Evolutionary conservation across 208 protist genomes (phyloP).

Genomic region (Leishmania tarentolae): DNA sequence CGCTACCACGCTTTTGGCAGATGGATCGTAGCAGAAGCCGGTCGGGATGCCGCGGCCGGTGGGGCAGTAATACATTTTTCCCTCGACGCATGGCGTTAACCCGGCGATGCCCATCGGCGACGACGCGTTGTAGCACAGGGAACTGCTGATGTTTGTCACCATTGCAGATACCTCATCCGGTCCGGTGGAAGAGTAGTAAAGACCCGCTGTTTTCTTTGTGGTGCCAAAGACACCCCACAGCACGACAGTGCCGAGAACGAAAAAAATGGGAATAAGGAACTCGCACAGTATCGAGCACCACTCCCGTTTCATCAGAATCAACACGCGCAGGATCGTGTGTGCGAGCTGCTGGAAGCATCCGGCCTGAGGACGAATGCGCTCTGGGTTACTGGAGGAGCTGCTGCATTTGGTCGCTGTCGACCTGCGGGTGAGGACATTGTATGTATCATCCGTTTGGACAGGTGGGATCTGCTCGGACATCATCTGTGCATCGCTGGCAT

Average conservation of each 20-base stretch:
- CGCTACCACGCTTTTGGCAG: neutral
- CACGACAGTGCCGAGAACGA: slow-evolving; percentile 48
- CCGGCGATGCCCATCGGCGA: slow-evolving; percentile 12
- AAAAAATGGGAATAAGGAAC: slow-evolving; percentile 66
- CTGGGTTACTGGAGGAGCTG: neutral
- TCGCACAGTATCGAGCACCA: slow-evolving; percentile 45
- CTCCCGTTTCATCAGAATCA: slow-evolving; percentile 54
- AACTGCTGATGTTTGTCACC: neutral
- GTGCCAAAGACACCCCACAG: slow-evolving; percentile 48
- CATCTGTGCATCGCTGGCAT: neutral
- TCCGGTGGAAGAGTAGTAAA: slow-evolving; percentile 25
- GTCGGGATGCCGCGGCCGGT: slow-evolving; percentile 31
- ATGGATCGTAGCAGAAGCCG: slow-evolving; percentile 26
- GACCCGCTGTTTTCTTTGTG: neutral
- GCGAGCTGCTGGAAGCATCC: slow-evolving; percentile 52
- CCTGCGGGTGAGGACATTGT: neutral
- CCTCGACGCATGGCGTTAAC: slow-evolving; percentile 13
- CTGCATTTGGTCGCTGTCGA: neutral
- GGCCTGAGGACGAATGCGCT: neutral
- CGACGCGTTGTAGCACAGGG: slow-evolving; percentile 15
- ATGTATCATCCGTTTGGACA: neutral
- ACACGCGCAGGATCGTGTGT: slow-evolving; percentile 49
- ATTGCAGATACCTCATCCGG: neutral
- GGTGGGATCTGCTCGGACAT: neutral
- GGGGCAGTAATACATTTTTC: slow-evolving; percentile 20